These are phyloP conservation scores for Mycena kentingensis DNA, from an alignment of 768 basidiomycete genomes.

Conservation along the genomic window DNA sequence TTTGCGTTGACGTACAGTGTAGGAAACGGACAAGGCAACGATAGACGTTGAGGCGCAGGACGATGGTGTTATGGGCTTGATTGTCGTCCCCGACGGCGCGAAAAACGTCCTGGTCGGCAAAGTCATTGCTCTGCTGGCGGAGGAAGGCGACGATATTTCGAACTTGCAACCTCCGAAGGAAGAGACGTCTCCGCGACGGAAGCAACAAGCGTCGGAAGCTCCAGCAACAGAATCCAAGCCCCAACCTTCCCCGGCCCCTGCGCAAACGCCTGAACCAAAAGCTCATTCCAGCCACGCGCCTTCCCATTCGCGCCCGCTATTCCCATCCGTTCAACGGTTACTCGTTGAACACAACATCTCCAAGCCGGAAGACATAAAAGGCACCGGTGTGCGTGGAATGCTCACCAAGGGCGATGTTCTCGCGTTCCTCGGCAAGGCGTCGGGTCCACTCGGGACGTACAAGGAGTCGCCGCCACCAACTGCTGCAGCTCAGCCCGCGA, in stretches of 20 bases:
- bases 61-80: conserved; percentile 92
- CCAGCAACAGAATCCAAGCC: conserved; percentile 35
- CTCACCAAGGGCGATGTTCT: conserved; percentile 96
- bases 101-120: conserved; percentile 88
- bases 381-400: conserved; percentile 90
- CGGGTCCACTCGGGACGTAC: conserved; percentile 73
- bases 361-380: conserved; percentile 70
- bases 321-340: conserved; percentile 88
- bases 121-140: conserved; percentile 88
- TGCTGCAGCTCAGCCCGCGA: conserved; percentile 33
- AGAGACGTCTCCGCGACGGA: conserved; percentile 32
- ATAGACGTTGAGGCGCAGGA: conserved; percentile 99
- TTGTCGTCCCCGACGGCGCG: conserved; percentile 79
- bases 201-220: conserved; percentile 31
- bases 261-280: conserved; percentile 21
- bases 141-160: conserved; percentile 94
- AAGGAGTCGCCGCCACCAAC: conserved; percentile 46
- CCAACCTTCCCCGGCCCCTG: conserved; percentile 25
- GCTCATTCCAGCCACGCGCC: conserved; percentile 34
- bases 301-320: conserved; percentile 68
- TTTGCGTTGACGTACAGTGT: conserved; percentile 13
- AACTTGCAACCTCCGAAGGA: conserved; percentile 69
- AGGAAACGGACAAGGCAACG: conserved; percentile 95
- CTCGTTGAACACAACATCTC: conserved; percentile 64
- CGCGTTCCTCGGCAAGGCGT: conserved; percentile 80